phyloP scores from a whole-genome alignment of 768 basidiomycete species.

The Brasilioporus rufonigricans region DNA sequence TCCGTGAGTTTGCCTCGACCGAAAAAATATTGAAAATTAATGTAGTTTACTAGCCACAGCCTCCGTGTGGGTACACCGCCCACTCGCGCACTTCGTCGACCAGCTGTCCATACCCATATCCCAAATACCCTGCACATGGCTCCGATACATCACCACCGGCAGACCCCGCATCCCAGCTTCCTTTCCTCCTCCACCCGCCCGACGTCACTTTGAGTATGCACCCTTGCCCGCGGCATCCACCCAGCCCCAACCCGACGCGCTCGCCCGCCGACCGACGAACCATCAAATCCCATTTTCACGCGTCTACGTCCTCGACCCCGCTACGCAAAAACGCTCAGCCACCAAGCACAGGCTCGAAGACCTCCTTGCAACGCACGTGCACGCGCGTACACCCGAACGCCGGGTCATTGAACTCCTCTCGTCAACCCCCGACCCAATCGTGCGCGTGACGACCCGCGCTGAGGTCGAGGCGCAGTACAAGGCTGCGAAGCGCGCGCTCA shows the following conservation, averaged over 20 bases:
- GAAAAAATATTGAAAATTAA: not conserved
- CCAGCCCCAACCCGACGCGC: not conserved
- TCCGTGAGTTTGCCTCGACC: conserved; percentile 4
- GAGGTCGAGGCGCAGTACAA: conserved; percentile 39
- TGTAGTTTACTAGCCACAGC: not conserved
- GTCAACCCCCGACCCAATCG: conserved; percentile 51
- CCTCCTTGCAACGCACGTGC: conserved; percentile 41
- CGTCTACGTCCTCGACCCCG: conserved; percentile 50
- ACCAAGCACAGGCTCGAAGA: conserved; percentile 33
- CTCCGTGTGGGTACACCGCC: conserved; percentile 1
- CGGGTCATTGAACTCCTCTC: conserved; percentile 56
- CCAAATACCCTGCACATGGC: not conserved
- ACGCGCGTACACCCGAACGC: conserved; percentile 11
- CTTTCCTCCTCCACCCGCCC: conserved; percentile 11
- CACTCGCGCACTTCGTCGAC: not conserved
- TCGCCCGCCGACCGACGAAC: conserved; percentile 26
- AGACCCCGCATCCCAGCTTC: not conserved
- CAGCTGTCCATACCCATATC: not conserved
- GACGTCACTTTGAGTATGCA: conserved; percentile 7
- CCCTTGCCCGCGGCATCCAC: not conserved
- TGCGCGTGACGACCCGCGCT: conserved; percentile 52
- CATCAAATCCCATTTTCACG: conserved; percentile 40
- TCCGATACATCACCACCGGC: conserved; percentile 8
- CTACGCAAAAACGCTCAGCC: conserved; percentile 38
- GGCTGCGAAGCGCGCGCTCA: conserved; percentile 34